These are phyloP conservation scores for Asterophora lycoperdoides DNA, from an alignment of 768 basidiomycete species.

Conservation along the genomic window DNA sequence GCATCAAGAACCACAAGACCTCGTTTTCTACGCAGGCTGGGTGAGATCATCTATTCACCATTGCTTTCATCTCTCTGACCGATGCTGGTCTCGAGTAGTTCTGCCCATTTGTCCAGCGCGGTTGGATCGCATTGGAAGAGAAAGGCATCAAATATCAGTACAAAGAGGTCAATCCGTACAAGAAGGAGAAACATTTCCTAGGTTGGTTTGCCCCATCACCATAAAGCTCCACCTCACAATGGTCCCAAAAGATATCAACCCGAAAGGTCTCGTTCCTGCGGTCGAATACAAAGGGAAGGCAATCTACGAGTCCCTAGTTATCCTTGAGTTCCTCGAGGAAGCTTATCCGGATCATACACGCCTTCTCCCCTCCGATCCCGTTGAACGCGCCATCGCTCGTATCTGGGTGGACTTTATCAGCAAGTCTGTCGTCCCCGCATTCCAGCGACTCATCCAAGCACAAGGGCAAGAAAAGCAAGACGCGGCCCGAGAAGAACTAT, in stretches of 20 bases:
- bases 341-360: conserved; percentile 43
- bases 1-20: conserved; percentile 48
- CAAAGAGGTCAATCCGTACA: conserved; percentile 66
- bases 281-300: conserved; percentile 49
- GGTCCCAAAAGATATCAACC: conserved; percentile 45
- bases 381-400: conserved; percentile 45
- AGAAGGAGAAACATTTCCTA: conserved; percentile 56
- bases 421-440: conserved; percentile 50
- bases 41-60: conserved; percentile 26
- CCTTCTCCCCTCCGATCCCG: conserved; percentile 51
- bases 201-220: conserved; percentile 25
- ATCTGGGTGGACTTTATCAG: conserved; percentile 55
- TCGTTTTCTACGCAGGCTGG: conserved; percentile 62
- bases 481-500: conserved; percentile 25
- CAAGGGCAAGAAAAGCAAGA: conserved; percentile 29
- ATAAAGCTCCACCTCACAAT: neutral
- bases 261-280: conserved; percentile 65
- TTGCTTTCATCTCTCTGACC: conserved; percentile 5
- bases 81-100: conserved; percentile 29
- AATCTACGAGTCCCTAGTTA: conserved; percentile 60
- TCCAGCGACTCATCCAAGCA: conserved; percentile 44
- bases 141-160: conserved; percentile 64
- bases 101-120: conserved; percentile 57
- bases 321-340: conserved; percentile 68
- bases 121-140: conserved; percentile 68